Evolutionary conservation across 2,329 filamentous ascomycete genomes (phyloP), one percentile per base, ranked within the genome.

Genomic region (Ophidiomyces ophidiicola): DNA sequence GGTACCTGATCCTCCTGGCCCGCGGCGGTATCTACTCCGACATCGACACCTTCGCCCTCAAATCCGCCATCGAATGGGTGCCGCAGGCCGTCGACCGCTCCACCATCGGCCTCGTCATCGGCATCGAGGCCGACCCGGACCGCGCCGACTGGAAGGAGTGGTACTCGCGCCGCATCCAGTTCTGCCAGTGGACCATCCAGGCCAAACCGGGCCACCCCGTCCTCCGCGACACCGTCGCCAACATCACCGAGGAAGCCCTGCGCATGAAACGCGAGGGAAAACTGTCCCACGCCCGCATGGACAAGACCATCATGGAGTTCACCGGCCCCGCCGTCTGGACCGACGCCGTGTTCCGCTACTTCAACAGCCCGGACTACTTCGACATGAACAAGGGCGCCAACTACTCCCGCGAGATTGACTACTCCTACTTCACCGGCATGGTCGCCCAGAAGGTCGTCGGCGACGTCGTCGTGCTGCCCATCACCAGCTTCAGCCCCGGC

Each of bases 121-220:
- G 90, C 43, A 94, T 98, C 48, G 90, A 98, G 66, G 90, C 90
- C 3, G 90, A 98, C 56, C 86, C 90, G 0, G 86, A 96, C 60
- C 76, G 90, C 33, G 74, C 76, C 3, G 90, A 98, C 59, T 98
- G 90, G 90, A 72, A 76, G 24, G 69, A 94, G 1, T 96, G 88
- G 90, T 98, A 96, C 67, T 90, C 85, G 47, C 81, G 90, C 44
- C 76, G 88, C 47, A 87, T 98, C 45, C 90, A 96, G 58, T 96
- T 98, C 62, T 98, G 90, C 64, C 90, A 98, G 60, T 98, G 90
- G 90, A 98, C 90, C 1, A 94, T 98, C 46, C 88, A 96, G 61
- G 69, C 82, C 42, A 98, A 98, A 62, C 82, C 88, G 0, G 90
- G 90, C 7, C 90, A 98, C 58, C 90, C 90, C 0, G 77, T 94